Evolutionary conservation across 345 rosid genomes (phyloP).

Genomic region (Linum tenue): DNA sequence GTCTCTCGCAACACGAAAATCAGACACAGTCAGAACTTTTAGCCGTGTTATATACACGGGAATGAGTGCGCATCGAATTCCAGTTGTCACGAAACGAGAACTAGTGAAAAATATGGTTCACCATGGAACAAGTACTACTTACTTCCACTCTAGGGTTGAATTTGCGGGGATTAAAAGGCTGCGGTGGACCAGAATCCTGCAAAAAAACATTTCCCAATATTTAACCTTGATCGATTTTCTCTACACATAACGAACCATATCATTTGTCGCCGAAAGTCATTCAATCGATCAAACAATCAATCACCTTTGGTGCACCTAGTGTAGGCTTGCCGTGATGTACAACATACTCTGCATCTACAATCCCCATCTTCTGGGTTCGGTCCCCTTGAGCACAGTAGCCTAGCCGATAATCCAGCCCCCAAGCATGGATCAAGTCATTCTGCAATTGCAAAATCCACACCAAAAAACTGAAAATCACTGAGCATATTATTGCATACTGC

Average conservation of each 20-base stretch:
- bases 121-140: slow-evolving; percentile 11
- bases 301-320: slow-evolving; percentile 39
- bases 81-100: not conserved
- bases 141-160: slow-evolving; percentile 46
- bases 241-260: not conserved
- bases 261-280: not conserved
- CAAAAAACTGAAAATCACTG: not conserved
- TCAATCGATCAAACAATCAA: slow-evolving; percentile 24
- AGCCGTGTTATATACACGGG: too few relatives aligned
- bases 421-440: slow-evolving; percentile 96
- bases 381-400: slow-evolving; percentile 99
- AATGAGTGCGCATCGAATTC: not conserved
- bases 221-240: too few relatives aligned
- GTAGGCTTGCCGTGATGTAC: slow-evolving; percentile 85
- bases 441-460: slow-evolving; percentile 16
- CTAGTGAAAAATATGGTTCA: not conserved
- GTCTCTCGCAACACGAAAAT: too few relatives aligned
- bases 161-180: slow-evolving; percentile 15
- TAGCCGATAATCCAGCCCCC: slow-evolving; percentile 98
- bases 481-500: too few relatives aligned
- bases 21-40: too few relatives aligned
- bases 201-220: not conserved
- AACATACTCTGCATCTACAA: slow-evolving; percentile 77
- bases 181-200: slow-evolving; percentile 4
- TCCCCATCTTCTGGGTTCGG: slow-evolving; percentile 74